phyloP scores from a whole-genome alignment of 495 filamentous ascomycete species.

The Trichocladium antarcticum region DNA sequence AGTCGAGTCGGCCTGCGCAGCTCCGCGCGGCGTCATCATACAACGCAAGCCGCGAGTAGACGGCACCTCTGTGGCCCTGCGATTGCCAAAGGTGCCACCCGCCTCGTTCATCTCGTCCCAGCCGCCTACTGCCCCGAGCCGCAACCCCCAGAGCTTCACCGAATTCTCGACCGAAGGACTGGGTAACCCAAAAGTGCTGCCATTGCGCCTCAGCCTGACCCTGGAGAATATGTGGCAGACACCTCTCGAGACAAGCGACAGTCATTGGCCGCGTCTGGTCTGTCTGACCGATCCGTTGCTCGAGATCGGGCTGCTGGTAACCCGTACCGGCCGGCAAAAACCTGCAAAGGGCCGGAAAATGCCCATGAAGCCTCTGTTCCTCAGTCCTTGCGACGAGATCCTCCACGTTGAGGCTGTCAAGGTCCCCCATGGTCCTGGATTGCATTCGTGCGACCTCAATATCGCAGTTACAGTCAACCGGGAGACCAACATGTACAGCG shows the following conservation, averaged over 20 bases:
- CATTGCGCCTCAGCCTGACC: conserved; percentile 33
- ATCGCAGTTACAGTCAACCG: conserved; percentile 74
- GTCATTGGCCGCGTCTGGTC: conserved; percentile 67
- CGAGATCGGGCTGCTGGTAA: conserved; percentile 75
- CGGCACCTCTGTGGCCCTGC: conserved; percentile 34
- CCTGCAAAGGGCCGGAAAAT: conserved; percentile 12
- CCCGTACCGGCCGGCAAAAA: conserved; percentile 27
- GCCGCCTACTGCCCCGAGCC: conserved; percentile 36
- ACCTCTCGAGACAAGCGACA: conserved; percentile 35
- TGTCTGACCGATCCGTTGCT: conserved; percentile 78
- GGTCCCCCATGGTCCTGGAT: conserved; percentile 8
- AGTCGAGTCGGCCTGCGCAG: conserved; percentile 75
- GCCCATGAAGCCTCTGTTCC: conserved; percentile 24
- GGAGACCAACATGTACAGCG: conserved; percentile 57
- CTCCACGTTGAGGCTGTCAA: conserved; percentile 50
- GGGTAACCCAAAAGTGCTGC: conserved; percentile 39
- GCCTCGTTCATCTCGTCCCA: conserved; percentile 71
- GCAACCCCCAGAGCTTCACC: conserved; percentile 33
- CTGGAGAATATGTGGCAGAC: conserved; percentile 41
- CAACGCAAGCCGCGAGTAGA: conserved; percentile 54
- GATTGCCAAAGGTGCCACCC: conserved; percentile 51
- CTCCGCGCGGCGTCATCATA: conserved; percentile 69
- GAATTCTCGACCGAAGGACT: conserved; percentile 44
- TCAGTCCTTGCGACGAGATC: conserved; percentile 65
- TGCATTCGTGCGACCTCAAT: conserved; percentile 39